Base-by-base conservation (phyloP, 2,329 filamentous ascomycete species). In the Colletotrichum camelliae region DNA sequence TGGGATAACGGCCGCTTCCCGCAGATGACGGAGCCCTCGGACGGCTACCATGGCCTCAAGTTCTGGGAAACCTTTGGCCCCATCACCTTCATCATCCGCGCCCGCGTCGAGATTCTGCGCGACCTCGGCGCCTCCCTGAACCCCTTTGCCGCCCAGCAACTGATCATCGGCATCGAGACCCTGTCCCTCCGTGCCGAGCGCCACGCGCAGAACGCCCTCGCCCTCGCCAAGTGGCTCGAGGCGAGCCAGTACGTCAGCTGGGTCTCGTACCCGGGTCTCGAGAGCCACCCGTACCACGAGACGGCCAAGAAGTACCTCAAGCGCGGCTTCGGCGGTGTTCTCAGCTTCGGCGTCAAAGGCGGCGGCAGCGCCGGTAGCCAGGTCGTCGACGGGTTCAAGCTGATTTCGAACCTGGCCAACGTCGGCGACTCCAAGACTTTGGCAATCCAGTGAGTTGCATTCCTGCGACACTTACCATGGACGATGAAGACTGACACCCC, bases 361-460 rank as follows among this genome's bases (percentile, higher is more conserved):
- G 96, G 95, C 76, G 95, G 91, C 77, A 89, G 87, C n/a, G 95
- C 94, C 18, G 96, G 97, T 77, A 94, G 92, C 83, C 93, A 96
- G 85, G 92, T 98, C 37, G 97, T 98, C 68, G 97, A 99, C 85
- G 93, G 93, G 80, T 97, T 99, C 88, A 97, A 97, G 90, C 87
- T 99, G 79, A 95, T 98, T 81, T 98, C 95, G 21, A 98, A 98
- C 86, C 88, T 98, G 79, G 97, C 97, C 74, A 99, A 99, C 83
- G 96, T 98, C 33, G 96, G 96, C 74, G 96, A 98, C 84, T 95
- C 94, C 65, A 98, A 98, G 91, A 98, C 96, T 8, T 88, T 98
- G 77, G 96, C 96, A 29, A 98, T 98, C 80, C 96, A 98, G 85
- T 86, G 68, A 80, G 85, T 81, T 10, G 2, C 21, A n/a, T 1